phyloP scores from a whole-genome alignment of 305 asterid genomes.

The Fraxinus dipetala region DNA sequence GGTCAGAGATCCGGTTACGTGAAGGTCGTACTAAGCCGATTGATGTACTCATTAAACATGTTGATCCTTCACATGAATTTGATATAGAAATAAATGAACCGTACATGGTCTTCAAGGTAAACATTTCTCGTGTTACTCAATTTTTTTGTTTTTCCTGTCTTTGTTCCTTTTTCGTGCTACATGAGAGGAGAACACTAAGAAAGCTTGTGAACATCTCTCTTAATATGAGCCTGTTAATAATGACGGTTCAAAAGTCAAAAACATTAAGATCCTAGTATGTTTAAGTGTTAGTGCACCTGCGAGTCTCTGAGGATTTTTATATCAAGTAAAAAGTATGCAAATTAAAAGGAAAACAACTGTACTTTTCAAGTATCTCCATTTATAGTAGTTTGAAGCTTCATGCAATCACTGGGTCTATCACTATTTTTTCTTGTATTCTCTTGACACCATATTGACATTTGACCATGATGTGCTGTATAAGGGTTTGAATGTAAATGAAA shows the following conservation, averaged over 20 bases:
- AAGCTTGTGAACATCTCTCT: not conserved
- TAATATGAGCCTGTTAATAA: not conserved
- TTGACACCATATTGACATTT: constrained; percentile 23
- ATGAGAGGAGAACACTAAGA: not conserved
- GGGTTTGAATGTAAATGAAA: constrained; percentile 80
- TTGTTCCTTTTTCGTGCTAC: constrained; percentile 7
- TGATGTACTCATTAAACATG: constrained; percentile 75
- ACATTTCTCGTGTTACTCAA: constrained; percentile 1
- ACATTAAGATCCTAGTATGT: not conserved
- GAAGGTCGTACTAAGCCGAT: constrained; percentile 91
- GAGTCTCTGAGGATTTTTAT: not conserved
- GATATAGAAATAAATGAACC: constrained; percentile 80
- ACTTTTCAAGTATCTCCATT: not conserved
- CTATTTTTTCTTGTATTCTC: not conserved
- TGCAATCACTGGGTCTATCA: not conserved
- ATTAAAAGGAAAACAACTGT: not conserved
- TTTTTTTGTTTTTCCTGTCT: not conserved
- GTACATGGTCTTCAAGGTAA: constrained; percentile 72
- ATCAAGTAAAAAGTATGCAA: not conserved
- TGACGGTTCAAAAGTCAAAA: not conserved
- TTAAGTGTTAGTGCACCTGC: not conserved
- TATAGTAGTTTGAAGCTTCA: not conserved
- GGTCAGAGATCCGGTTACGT: constrained; percentile 83
- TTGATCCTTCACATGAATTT: constrained; percentile 70
- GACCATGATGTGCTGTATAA: constrained; percentile 24